Conservation (phyloP, 345 rosid genomes). For the Populus pruinosa region DNA sequence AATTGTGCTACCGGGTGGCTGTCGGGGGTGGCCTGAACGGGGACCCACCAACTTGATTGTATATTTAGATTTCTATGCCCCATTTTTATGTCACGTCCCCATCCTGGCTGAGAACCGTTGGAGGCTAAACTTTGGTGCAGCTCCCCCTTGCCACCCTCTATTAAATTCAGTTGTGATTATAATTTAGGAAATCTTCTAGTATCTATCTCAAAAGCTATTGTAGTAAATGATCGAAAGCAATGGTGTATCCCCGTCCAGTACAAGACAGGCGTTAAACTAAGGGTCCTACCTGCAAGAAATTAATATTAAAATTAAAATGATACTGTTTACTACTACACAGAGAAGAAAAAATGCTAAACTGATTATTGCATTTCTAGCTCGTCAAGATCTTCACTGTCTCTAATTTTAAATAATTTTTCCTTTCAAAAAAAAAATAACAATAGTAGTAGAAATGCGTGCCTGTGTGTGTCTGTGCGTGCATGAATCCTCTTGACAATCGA, state of each 20-base stretch:
- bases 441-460: too few relatives aligned
- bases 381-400: too few relatives aligned
- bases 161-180: constrained; percentile 10
- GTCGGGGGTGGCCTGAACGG: not conserved
- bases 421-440: too few relatives aligned
- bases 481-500: too few relatives aligned
- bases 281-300: not conserved
- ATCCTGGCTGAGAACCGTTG: constrained; percentile 23
- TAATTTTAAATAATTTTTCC: too few relatives aligned
- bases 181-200: not conserved
- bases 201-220: constrained; percentile 1
- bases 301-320: too few relatives aligned
- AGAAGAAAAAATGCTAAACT: too few relatives aligned
- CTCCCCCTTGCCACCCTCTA: constrained; percentile 1
- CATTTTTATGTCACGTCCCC: constrained; percentile 36
- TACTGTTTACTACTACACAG: not conserved
- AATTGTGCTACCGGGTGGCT: constrained; percentile 10
- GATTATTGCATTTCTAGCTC: too few relatives aligned
- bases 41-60: constrained; percentile 44
- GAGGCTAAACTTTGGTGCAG: not conserved
- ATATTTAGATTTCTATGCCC: constrained; percentile 40
- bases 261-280: not conserved
- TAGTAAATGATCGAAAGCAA: constrained; percentile 14
- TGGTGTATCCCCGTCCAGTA: not conserved
- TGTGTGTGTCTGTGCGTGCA: too few relatives aligned